Evolutionary conservation across 352 stramenopile genomes (phyloP).

Genomic region (Phytophthora capsici): DNA sequence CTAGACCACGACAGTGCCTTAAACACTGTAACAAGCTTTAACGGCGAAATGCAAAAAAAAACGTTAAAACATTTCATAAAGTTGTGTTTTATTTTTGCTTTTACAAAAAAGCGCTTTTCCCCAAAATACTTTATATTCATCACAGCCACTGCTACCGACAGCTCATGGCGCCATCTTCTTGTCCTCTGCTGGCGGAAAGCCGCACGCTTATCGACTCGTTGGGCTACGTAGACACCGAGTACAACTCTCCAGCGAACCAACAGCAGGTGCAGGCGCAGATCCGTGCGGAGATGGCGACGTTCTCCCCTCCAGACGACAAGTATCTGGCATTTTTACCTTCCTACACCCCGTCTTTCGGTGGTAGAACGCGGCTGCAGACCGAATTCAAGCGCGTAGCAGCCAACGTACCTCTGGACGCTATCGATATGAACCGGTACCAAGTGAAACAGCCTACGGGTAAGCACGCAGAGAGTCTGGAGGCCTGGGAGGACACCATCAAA

Average conservation of each 20-base stretch:
- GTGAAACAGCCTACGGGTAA: conserved; percentile 54
- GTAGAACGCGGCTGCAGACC: conserved; percentile 58
- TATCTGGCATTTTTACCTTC: conserved; percentile 75
- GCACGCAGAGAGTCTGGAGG: conserved; percentile 40
- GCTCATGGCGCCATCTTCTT: conserved; percentile 41
- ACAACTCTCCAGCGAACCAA: conserved; percentile 51
- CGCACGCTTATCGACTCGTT: conserved; percentile 76
- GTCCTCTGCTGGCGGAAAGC: conserved; percentile 67
- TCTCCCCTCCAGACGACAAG: conserved; percentile 45
- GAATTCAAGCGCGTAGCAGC: conserved; percentile 79
- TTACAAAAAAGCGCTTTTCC: too few relatives aligned
- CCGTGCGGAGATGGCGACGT: conserved; percentile 75
- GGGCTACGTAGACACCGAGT: conserved; percentile 78
- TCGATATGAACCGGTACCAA: conserved; percentile 79
- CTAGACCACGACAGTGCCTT: conserved; percentile 20
- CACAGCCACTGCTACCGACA: neutral
- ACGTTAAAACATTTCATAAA: too few relatives aligned
- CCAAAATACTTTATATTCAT: too few relatives aligned
- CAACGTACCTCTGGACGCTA: conserved; percentile 68
- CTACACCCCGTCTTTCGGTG: conserved; percentile 62
- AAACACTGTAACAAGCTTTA: neutral
- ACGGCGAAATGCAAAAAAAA: too few relatives aligned
- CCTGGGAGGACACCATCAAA: conserved; percentile 64
- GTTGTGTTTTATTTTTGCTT: too few relatives aligned
- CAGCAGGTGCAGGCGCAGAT: conserved; percentile 73